A percentile compares a stretch with the other conserved stretches of the same genome.
Evolutionary conservation across 768 basidiomycete species (phyloP).

Genomic region (Imleria badia): DNA sequence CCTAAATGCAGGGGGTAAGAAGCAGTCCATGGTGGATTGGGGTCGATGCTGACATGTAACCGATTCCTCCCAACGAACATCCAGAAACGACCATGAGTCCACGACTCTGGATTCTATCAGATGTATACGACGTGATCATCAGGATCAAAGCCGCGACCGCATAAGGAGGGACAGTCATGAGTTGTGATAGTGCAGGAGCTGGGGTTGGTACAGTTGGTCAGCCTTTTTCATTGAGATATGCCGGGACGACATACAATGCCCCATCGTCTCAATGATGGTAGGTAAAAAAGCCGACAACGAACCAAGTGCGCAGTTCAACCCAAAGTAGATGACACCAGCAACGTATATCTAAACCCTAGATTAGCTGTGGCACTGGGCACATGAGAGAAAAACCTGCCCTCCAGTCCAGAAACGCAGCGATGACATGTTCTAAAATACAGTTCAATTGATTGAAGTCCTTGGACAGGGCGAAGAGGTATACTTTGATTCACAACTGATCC

Average conservation of each 20-base stretch:
- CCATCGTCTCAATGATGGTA: conserved; percentile 53
- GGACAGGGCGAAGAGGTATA: conserved; percentile 11
- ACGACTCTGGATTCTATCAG: conserved; percentile 45
- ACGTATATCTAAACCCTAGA: conserved; percentile 35
- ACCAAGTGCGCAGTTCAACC: conserved; percentile 46
- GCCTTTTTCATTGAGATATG: no score
- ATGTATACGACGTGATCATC: conserved; percentile 37
- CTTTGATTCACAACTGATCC: conserved; percentile 42
- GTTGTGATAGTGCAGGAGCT: conserved; percentile 46
- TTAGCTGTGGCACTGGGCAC: conserved; percentile 4
- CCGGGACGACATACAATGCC: conserved; percentile 36
- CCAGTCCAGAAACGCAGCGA: conserved; percentile 48
- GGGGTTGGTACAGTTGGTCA: neutral
- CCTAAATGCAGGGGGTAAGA: conserved; percentile 12
- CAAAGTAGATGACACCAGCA: conserved; percentile 51
- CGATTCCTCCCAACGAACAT: conserved; percentile 36
- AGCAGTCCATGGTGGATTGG: neutral
- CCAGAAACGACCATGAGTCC: conserved; percentile 36
- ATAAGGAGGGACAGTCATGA: conserved; percentile 57
- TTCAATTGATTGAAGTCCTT: neutral
- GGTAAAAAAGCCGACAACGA: conserved; percentile 55
- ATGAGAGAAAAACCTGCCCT: conserved; percentile 24
- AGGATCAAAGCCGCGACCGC: conserved; percentile 42
- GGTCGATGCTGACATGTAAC: conserved; percentile 38
- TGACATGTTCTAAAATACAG: conserved; percentile 37